Conservation (phyloP, 1,284 basidiomycete genomes). For the Bjerkandera adusta region DNA sequence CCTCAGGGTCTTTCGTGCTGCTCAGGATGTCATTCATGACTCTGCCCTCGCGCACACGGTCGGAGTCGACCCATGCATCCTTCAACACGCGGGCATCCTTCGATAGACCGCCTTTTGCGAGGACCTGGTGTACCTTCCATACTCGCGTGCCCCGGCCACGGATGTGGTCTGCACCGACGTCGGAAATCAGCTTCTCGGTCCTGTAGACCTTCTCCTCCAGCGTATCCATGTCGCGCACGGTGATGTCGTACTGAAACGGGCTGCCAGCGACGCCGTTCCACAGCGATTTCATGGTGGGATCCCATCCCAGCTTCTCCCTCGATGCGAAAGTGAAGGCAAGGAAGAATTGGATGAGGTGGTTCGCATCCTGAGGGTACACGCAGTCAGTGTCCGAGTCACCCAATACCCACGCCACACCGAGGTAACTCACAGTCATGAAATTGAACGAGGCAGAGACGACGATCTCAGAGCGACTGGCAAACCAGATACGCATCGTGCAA, state of each 20-base stretch:
- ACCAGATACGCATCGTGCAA: slow-evolving; percentile 2
- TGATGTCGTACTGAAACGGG: slow-evolving; percentile 2
- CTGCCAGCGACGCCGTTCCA: no score
- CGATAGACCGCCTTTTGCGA: not conserved
- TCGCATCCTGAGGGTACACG: slow-evolving; percentile 1
- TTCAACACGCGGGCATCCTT: not conserved
- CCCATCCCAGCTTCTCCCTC: slow-evolving; percentile 1
- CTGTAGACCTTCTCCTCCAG: not conserved
- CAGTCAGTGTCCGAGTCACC: not conserved
- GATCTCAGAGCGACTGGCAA: not conserved
- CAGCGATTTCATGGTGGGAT: slow-evolving; percentile 5
- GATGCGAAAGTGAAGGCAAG: slow-evolving; percentile 4
- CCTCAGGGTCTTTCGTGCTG: no score
- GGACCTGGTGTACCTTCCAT: slow-evolving; percentile 2
- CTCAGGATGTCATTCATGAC: no score
- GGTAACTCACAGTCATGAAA: slow-evolving; percentile 4
- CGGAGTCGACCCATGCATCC: not conserved
- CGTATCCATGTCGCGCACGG: not conserved
- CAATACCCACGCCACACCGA: not conserved
- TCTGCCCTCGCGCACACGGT: not conserved
- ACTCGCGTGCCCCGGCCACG: slow-evolving; percentile 5
- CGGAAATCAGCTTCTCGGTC: not conserved
- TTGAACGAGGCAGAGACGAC: slow-evolving; percentile 2
- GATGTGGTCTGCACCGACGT: not conserved
- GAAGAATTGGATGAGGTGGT: slow-evolving; percentile 1